Conservation (phyloP, 2,329 filamentous ascomycete species). For the Trichoderma cornu-damae region DNA sequence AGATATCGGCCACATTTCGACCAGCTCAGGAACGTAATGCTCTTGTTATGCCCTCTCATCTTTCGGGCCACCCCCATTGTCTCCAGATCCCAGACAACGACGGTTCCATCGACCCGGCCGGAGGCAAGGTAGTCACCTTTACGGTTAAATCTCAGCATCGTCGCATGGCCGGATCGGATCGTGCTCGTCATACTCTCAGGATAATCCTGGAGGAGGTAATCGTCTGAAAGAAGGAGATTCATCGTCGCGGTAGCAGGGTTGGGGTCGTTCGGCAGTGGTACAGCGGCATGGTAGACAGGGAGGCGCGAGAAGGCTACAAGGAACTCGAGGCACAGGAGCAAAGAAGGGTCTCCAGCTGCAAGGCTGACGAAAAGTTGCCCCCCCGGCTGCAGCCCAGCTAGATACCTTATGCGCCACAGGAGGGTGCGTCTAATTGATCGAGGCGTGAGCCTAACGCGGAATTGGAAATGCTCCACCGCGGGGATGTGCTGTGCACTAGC, state of each 20-base stretch:
- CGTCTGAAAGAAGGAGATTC: slow-evolving; percentile 58
- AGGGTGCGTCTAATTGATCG: not conserved
- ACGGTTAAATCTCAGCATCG: slow-evolving; percentile 79
- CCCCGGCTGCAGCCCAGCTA: not conserved
- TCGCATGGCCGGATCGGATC: slow-evolving; percentile 66
- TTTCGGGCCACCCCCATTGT: slow-evolving; percentile 96
- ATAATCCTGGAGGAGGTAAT: slow-evolving; percentile 70
- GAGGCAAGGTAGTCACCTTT: slow-evolving; percentile 92
- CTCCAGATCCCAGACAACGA: slow-evolving; percentile 95
- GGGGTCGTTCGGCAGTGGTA: slow-evolving; percentile 19
- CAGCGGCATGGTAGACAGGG: slow-evolving; percentile 19
- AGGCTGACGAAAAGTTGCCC: slow-evolving; percentile 29
- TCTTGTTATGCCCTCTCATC: slow-evolving; percentile 84
- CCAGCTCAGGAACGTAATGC: slow-evolving; percentile 94
- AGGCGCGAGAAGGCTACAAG: slow-evolving; percentile 19
- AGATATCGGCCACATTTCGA: slow-evolving; percentile 86
- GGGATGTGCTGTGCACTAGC: slow-evolving; percentile 26
- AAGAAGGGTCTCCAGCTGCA: slow-evolving; percentile 25
- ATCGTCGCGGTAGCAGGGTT: slow-evolving; percentile 33
- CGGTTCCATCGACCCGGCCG: slow-evolving; percentile 86
- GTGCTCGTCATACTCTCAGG: slow-evolving; percentile 85
- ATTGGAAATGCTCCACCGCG: slow-evolving; percentile 19
- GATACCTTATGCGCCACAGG: slow-evolving; percentile 15
- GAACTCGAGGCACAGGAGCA: slow-evolving; percentile 8
- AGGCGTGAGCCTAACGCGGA: slow-evolving; percentile 14